These are phyloP conservation scores for Phoenix dactylifera DNA, from an alignment of 176 grass and related monocot genomes.

Conservation along the genomic window DNA sequence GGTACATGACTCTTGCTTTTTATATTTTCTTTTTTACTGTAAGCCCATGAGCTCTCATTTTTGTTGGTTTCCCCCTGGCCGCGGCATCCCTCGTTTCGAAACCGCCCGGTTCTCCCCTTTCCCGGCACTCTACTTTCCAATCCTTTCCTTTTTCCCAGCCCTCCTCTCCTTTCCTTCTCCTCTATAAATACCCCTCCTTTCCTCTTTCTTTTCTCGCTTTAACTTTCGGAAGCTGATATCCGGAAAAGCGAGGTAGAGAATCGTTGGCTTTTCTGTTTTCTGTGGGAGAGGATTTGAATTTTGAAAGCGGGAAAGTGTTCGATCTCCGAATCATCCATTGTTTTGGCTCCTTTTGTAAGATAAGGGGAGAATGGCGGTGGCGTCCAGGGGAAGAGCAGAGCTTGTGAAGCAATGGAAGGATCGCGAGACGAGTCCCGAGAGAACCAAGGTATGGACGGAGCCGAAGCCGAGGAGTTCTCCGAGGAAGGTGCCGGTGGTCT, in stretches of 20 bases:
- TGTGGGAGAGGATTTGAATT: no score
- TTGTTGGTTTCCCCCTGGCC: conserved; percentile 4
- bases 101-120: neutral
- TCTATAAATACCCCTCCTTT: conserved; percentile 5
- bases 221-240: no score
- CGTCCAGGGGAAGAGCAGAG: neutral
- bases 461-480: conserved; percentile 8
- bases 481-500: conserved; percentile 42
- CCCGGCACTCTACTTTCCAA: neutral
- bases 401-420: conserved; percentile 20
- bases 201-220: neutral
- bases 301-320: no score
- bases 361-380: conserved; percentile 5
- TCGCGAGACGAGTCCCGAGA: conserved; percentile 50
- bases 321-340: neutral
- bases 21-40: neutral
- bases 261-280: no score
- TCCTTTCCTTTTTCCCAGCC: neutral
- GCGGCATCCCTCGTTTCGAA: conserved; percentile 11
- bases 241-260: no score
- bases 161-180: neutral
- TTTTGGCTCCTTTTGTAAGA: neutral
- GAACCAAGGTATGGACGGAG: conserved; percentile 57
- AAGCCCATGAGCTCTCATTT: neutral
- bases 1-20: neutral